These are phyloP conservation scores for Claviceps purpurea DNA, from an alignment of 2,329 filamentous ascomycete species.

Conservation along the genomic window DNA sequence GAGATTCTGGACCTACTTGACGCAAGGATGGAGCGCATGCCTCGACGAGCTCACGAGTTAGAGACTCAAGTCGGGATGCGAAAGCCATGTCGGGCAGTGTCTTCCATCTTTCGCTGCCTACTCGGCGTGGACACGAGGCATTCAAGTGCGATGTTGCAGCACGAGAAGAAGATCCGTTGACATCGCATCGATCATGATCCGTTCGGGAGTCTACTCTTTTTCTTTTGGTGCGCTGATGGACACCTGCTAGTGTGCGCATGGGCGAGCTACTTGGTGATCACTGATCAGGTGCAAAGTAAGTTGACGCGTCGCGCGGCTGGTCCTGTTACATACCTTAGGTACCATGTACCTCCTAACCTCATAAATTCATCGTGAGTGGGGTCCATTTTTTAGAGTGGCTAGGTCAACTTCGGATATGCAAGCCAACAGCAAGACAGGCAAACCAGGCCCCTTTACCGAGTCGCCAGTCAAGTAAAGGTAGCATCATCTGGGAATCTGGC, in stretches of 20 bases:
- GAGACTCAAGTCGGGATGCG: conserved; percentile 46
- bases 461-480: background rate
- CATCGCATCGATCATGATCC: background rate
- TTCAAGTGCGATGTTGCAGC: background rate
- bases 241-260: background rate
- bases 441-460: background rate
- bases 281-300: background rate
- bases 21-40: conserved; percentile 42
- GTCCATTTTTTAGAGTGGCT: background rate
- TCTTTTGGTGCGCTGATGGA: background rate
- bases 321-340: background rate
- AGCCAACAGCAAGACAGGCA: background rate
- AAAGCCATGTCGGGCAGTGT: conserved; percentile 49
- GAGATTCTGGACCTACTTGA: conserved; percentile 27
- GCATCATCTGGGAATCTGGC: background rate
- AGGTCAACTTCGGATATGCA: background rate
- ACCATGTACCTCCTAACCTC: background rate
- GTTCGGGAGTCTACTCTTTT: no score
- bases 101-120: conserved; percentile 3
- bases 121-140: background rate
- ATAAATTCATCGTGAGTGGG: background rate
- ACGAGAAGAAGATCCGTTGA: background rate
- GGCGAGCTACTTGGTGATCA: background rate
- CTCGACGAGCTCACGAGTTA: conserved; percentile 60
- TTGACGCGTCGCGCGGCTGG: background rate